Percentiles rank a stretch among this genome's conserved stretches.
phyloP scores from a whole-genome alignment of 768 basidiomycete species.

The Hypsizygus marmoreus region DNA sequence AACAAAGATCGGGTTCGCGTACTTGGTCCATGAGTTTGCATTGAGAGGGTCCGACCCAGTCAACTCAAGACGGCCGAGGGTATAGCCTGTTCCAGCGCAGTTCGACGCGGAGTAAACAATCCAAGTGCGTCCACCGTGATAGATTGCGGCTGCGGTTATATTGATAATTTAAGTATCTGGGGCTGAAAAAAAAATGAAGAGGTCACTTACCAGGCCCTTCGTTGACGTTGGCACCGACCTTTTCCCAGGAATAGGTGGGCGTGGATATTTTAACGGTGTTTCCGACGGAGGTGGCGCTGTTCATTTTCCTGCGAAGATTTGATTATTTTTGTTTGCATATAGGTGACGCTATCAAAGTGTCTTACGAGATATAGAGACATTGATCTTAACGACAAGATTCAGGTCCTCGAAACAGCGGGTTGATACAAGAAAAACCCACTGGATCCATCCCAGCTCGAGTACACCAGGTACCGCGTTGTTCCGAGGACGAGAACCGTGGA shows the following conservation, averaged over 20 bases:
- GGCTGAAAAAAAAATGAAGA: background rate
- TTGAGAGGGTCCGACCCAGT: slow-evolving; percentile 33
- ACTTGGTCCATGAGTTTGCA: slow-evolving; percentile 33
- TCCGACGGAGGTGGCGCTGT: slow-evolving; percentile 31
- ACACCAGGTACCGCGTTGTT: slow-evolving; percentile 29
- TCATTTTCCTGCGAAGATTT: slow-evolving; percentile 24
- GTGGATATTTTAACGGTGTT: slow-evolving; percentile 33
- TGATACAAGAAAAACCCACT: slow-evolving; percentile 18
- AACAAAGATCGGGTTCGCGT: slow-evolving; percentile 26
- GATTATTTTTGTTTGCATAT: background rate
- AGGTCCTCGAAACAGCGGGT: background rate
- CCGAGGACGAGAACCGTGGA: slow-evolving; percentile 29
- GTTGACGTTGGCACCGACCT: slow-evolving; percentile 32
- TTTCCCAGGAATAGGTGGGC: slow-evolving; percentile 34
- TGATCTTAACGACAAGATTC: slow-evolving; percentile 25
- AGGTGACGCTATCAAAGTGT: background rate
- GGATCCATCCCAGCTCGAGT: slow-evolving; percentile 33
- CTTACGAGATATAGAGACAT: slow-evolving; percentile 33
- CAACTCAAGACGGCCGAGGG: slow-evolving; percentile 31
- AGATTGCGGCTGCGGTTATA: slow-evolving; percentile 30
- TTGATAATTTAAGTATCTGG: background rate
- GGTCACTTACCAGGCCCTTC: slow-evolving; percentile 28
- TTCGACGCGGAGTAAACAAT: slow-evolving; percentile 32
- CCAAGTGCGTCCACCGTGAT: slow-evolving; percentile 32
- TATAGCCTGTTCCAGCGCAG: slow-evolving; percentile 33